Evolutionary conservation across 306 rosid genomes (phyloP), one percentile per base, ranked within the genome.

Genomic region (Begonia peltatifolia): DNA sequence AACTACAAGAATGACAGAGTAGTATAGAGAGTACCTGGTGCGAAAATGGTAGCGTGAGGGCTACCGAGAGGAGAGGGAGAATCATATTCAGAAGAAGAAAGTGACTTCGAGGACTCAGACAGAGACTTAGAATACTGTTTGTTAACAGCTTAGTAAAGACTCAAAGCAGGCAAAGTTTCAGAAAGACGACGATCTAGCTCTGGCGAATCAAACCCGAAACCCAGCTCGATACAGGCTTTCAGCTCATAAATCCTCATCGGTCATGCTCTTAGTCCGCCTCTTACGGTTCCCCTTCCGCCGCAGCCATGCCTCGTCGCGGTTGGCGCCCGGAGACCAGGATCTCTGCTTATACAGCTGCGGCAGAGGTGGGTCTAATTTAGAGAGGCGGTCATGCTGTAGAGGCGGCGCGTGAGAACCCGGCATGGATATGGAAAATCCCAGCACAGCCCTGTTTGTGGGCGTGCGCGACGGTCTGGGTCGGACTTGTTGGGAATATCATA

Each of bases 151-250:
- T 65, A 75, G 64, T 71, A 87, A 7, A 79, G 35, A 50, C 63
- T 78, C 65, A 84, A 56, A 12, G 94, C 92, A 0, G 94, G 94
- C 15, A 87, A 65, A 0, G 92, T 75, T 5, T 65, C 9, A 5
- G 75, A 64, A 0, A 87, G 66, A 8, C 80, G 79, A 14, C 63
- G 73, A 68, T 84, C 82, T 2, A 65, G 16, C 15, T 78, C 77
- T 1, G 76, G 72, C 13, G 94, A 79, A 42, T 81, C 84, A 59
- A 84, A 81, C 54, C 84, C 67, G 47, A 76, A 76, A 5, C 96
- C 96, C 35, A 87, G 80, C 46, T 84, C 96, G 14, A 87, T 36
- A 67, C 96, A 87, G 4, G 83, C 96, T 18, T 84, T 87, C 25
- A 87, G 59, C 42, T 87, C 96, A 0, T 84, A 87, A 35, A 35